Evolutionary conservation across 2,329 filamentous ascomycete genomes (phyloP).

Genomic region (Sphaerostilbella broomeana): DNA sequence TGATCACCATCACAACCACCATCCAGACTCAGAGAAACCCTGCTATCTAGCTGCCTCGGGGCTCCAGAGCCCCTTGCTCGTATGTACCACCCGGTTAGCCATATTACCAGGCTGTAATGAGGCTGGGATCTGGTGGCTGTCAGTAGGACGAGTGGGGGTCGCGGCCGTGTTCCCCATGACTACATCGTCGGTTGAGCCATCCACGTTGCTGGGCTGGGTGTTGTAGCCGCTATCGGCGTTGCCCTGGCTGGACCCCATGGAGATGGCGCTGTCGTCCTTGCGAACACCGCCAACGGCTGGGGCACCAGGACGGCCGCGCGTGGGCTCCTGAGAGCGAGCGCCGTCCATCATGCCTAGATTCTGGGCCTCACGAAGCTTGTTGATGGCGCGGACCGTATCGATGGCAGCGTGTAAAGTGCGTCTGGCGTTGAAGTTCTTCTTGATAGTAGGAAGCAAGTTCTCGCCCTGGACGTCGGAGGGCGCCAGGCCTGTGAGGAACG

Average conservation of each 20-base stretch:
- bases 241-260: slow-evolving; percentile 26
- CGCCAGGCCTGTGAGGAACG: slow-evolving; percentile 54
- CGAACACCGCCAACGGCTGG: slow-evolving; percentile 20
- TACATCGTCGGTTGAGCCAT: slow-evolving; percentile 30
- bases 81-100: slow-evolving; percentile 54
- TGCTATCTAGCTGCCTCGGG: slow-evolving; percentile 19
- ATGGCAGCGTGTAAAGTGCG: slow-evolving; percentile 64
- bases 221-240: slow-evolving; percentile 20
- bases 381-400: slow-evolving; percentile 64
- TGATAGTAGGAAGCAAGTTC: slow-evolving; percentile 61
- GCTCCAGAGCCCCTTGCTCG: slow-evolving; percentile 57
- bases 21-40: neutral
- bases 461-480: slow-evolving; percentile 43
- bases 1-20: neutral
- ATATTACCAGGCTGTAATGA: slow-evolving; percentile 49
- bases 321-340: slow-evolving; percentile 44
- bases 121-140: no score
- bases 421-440: slow-evolving; percentile 69
- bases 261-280: slow-evolving; percentile 42
- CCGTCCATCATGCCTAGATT: slow-evolving; percentile 54
- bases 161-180: slow-evolving; percentile 42
- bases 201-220: neutral
- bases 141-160: slow-evolving; percentile 12
- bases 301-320: slow-evolving; percentile 27
- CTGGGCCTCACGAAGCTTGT: slow-evolving; percentile 61